Conservation (phyloP, 2,329 filamentous ascomycete genomes). For the Penicillium sp. region DNA sequence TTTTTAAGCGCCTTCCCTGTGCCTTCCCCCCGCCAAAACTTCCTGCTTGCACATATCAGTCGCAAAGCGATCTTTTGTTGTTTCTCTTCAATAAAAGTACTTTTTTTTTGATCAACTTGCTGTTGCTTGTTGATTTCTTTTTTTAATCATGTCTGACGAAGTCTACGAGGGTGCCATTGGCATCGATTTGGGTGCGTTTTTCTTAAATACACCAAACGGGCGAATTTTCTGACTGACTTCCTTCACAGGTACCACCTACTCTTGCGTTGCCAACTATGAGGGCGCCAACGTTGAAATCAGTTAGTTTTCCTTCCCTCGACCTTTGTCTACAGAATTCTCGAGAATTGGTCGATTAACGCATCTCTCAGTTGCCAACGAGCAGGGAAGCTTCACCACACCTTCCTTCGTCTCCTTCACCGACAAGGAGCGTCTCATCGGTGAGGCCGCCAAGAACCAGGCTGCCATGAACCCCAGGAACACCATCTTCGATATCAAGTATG, state of each 20-base stretch:
- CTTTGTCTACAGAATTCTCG: constrained; percentile 4
- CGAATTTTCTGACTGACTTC: constrained; percentile 18
- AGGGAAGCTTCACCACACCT: constrained; percentile 97
- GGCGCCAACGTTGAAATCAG: constrained; percentile 99
- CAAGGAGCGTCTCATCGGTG: constrained; percentile 97
- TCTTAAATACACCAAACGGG: not conserved
- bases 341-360: constrained; percentile 1
- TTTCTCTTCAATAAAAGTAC: constrained; percentile 6
- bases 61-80: not conserved
- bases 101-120: constrained; percentile 11
- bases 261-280: constrained; percentile 98
- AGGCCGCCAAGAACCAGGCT: constrained; percentile 99
- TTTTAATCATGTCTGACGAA: constrained; percentile 77
- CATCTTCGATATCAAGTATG: constrained; percentile 98
- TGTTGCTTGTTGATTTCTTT: constrained; percentile 19
- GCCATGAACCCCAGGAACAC: constrained; percentile 99
- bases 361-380: constrained; percentile 84
- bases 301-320: constrained; percentile 42
- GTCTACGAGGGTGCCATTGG: constrained; percentile 99
- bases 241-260: constrained; percentile 89
- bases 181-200: constrained; percentile 90
- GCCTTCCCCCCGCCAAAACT: constrained; percentile 21
- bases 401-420: constrained; percentile 99
- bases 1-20: constrained; percentile 18
- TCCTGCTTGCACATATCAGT: constrained; percentile 16